phyloP scores from a whole-genome alignment of 2,329 filamentous ascomycete genomes.

The Nannizziopsis barbatae region DNA sequence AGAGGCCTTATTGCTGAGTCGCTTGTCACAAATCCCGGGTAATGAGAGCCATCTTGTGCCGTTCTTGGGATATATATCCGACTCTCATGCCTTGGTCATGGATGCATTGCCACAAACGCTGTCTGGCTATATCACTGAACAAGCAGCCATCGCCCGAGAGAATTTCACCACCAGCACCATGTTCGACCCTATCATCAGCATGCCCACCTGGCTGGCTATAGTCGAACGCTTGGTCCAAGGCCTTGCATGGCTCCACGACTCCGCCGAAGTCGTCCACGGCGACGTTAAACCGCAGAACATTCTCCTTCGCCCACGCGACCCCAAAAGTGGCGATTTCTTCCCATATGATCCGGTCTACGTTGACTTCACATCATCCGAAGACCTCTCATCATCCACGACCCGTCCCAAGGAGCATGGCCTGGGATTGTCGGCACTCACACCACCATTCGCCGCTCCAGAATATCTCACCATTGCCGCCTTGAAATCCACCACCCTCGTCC shows the following conservation, averaged over 20 bases:
- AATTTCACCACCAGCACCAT: slow-evolving; percentile 33
- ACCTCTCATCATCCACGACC: background rate
- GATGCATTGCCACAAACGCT: slow-evolving; percentile 35
- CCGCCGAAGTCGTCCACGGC: slow-evolving; percentile 35
- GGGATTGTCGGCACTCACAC: slow-evolving; percentile 32
- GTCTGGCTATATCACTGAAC: slow-evolving; percentile 32
- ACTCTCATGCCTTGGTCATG: slow-evolving; percentile 34
- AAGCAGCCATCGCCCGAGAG: slow-evolving; percentile 22
- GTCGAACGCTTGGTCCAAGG: slow-evolving; percentile 32
- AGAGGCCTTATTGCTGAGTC: slow-evolving; percentile 35
- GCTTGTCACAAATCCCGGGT: slow-evolving; percentile 25
- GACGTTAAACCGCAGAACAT: slow-evolving; percentile 41
- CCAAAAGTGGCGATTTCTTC: slow-evolving; percentile 18
- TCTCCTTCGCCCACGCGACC: slow-evolving; percentile 25
- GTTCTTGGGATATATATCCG: slow-evolving; percentile 35
- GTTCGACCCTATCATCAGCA: slow-evolving; percentile 37
- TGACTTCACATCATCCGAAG: slow-evolving; percentile 35
- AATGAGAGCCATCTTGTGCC: slow-evolving; percentile 32
- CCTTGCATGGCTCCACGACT: slow-evolving; percentile 35
- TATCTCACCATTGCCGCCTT: slow-evolving; percentile 27
- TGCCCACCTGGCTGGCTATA: slow-evolving; percentile 31
- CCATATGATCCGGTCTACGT: slow-evolving; percentile 34
- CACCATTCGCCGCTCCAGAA: slow-evolving; percentile 38
- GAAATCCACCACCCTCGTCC: slow-evolving; percentile 24
- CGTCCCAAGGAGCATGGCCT: slow-evolving; percentile 12